Base-by-base conservation (phyloP, 2,329 filamentous ascomycete species). In the Berkeleyomyces rouxiae region DNA sequence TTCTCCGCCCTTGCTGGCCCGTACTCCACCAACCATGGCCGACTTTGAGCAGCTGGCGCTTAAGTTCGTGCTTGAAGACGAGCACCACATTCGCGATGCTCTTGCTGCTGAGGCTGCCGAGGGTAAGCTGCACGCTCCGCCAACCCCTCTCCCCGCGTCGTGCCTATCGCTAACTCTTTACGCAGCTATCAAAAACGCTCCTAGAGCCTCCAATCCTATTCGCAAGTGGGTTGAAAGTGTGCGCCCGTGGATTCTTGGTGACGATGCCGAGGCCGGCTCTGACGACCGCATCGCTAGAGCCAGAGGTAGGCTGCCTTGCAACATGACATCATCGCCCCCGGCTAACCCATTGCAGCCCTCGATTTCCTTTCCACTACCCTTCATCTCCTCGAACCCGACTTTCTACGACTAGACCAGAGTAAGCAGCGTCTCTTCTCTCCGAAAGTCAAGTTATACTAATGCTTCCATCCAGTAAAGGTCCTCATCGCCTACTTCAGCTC, bases 281-380 rank as follows among this genome's bases (percentile, higher is more conserved):
- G 74, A 76, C n/a, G 75, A 80, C 66, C 76, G 81, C 70, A 80
- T 82, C 39, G 72, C 77, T 2, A 74, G 80, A 58, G 77, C 80
- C 11, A 81, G 79, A 68, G 77, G 78, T 79, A 66, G n/a, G 37
- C 43, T 58, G 43, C 37, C 42, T 16, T 7, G 43, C 10, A 16
- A 59, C 16, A 58, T 68, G 49, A 68, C 60, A 13, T 36, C 53
- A 58, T 13, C 37, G 10, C 10, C 40, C 36, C 6, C 37, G 43
- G 31, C 61, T 63, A 47, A 59, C 13, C n/a, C 43, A 37, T 23
- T 39, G 16, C 42, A 80, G 81, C 81, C 5, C 68, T 83, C 58
- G 76, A 78, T n/a, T 84, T 83, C 65, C 72, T 84, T 37, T 79
- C 81, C 1, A 71, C 72, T 31, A 83, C 81, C 0, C 70, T 84